Evolutionary conservation across 2,329 filamentous ascomycete genomes (phyloP).

Genomic region (Sordariomycetes sp.): DNA sequence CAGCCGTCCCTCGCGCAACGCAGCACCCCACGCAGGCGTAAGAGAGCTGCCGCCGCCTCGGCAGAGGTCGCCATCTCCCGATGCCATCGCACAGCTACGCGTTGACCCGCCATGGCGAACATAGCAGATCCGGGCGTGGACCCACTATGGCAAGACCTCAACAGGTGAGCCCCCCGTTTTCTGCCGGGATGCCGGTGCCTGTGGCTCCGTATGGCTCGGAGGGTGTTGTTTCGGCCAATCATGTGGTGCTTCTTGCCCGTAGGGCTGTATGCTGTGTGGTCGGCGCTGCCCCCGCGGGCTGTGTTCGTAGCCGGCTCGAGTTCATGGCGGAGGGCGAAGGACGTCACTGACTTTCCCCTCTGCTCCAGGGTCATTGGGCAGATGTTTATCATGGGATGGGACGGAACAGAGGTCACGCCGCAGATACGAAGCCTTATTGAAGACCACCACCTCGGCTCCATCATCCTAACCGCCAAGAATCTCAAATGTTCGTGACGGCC

Average conservation of each 20-base stretch:
- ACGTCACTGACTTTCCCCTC: neutral
- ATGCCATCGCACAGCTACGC: constrained; percentile 1
- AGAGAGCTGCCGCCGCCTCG: neutral
- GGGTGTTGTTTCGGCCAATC: neutral
- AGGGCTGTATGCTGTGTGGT: too few relatives aligned
- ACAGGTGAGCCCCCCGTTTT: constrained; percentile 44
- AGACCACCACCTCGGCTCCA: constrained; percentile 76
- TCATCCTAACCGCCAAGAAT: constrained; percentile 75
- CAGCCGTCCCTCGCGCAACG: too few relatives aligned
- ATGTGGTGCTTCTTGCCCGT: neutral
- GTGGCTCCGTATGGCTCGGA: neutral
- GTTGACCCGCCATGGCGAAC: constrained; percentile 4
- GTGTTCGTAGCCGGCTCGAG: neutral
- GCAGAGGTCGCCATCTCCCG: neutral
- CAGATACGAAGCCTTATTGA: constrained; percentile 72
- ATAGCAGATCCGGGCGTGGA: constrained; percentile 21
- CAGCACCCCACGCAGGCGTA: too few relatives aligned
- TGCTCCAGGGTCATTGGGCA: constrained; percentile 58
- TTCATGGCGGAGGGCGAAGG: neutral
- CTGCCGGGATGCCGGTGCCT: neutral
- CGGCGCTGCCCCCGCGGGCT: neutral
- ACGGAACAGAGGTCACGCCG: constrained; percentile 71
- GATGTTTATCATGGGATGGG: constrained; percentile 74
- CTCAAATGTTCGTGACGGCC: constrained; percentile 53
- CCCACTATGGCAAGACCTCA: constrained; percentile 61